These are phyloP conservation scores for Vitis vinifera DNA, from an alignment of 164 flowering plant genomes.

Conservation along the genomic window DNA sequence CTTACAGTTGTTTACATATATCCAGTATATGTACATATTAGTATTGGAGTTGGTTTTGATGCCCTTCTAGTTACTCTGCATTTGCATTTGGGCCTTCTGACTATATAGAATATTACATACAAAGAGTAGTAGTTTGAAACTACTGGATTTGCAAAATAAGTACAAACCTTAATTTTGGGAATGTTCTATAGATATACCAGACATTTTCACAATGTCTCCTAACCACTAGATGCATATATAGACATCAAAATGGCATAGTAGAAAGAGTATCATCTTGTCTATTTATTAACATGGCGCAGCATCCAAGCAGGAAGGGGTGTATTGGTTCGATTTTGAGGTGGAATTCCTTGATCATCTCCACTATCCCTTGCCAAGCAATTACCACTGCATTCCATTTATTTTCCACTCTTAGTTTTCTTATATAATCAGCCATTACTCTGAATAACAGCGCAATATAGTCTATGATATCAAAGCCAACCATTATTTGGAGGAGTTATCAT, in stretches of 20 bases:
- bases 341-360: conserved; percentile 11
- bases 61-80: no score
- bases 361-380: conserved; percentile 10
- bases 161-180: no score
- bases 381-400: conserved; percentile 13
- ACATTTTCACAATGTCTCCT: background rate
- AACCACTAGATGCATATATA: background rate
- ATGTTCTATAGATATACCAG: no score
- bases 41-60: no score
- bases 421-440: background rate
- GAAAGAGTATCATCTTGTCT: background rate
- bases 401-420: background rate
- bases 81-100: no score
- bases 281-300: conserved; percentile 20
- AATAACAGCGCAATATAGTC: background rate
- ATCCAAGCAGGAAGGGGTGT: conserved; percentile 35
- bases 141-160: no score
- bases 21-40: no score
- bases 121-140: no score
- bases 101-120: no score
- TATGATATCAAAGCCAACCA: no score
- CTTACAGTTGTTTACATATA: no score
- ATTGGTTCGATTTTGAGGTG: conserved; percentile 3
- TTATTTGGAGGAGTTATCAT: background rate
- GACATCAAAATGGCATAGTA: background rate